These are phyloP conservation scores for Phascolomyces articulosus DNA, from an alignment of 371 early-diverging fungal genomes.

Conservation along the genomic window DNA sequence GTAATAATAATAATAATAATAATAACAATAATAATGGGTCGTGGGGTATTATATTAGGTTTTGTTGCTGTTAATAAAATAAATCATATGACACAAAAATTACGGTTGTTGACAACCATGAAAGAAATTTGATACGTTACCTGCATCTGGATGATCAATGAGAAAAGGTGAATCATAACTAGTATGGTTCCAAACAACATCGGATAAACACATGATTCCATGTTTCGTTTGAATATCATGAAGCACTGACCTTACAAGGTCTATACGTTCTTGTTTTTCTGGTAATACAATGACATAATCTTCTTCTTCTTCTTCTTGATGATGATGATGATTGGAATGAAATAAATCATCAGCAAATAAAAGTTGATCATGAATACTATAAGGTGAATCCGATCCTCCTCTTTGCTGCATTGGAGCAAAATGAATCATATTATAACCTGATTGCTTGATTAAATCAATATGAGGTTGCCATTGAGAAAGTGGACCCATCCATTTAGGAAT, in stretches of 20 bases:
- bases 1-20: too few relatives aligned
- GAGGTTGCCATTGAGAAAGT: conserved; percentile 75
- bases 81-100: too few relatives aligned
- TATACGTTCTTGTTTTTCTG: conserved; percentile 47
- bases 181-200: conserved; percentile 99
- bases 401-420: conserved; percentile 90
- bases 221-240: conserved; percentile 56
- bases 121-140: conserved; percentile 56
- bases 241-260: conserved; percentile 58
- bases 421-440: conserved; percentile 97
- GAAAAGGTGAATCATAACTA: conserved; percentile 86
- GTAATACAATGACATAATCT: too few relatives aligned
- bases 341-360: conserved; percentile 82
- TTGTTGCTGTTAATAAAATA: too few relatives aligned
- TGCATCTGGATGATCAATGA: conserved; percentile 94
- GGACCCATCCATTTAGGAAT: conserved; percentile 96
- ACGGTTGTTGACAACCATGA: too few relatives aligned
- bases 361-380: conserved; percentile 95
- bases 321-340: conserved; percentile 42
- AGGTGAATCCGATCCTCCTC: conserved; percentile 93
- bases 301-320: conserved; percentile 23
- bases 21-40: too few relatives aligned
- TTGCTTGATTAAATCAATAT: conserved; percentile 68
- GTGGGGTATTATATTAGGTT: too few relatives aligned
- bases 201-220: conserved; percentile 79